Evolutionary conservation across 2,329 filamentous ascomycete species (phyloP), one percentile per base, ranked within the genome.

Genomic region (Colletotrichum trifolii): DNA sequence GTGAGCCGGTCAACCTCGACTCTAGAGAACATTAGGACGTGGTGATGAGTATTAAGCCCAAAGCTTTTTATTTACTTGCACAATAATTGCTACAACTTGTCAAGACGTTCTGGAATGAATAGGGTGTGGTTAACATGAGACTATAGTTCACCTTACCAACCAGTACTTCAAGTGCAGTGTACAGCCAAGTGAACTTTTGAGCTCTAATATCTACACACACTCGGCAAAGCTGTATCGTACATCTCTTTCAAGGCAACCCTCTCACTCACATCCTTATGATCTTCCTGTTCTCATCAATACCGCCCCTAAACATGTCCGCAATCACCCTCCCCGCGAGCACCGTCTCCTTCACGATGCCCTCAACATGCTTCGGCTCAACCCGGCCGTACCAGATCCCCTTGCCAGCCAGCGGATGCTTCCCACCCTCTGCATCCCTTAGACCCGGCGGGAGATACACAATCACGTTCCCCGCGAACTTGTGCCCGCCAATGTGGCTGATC

Each of bases 401-500:
- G 0, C 92, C 91, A 1, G 86, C 87, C 54, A 94, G 76, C 5
- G 86, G 82, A 73, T 92, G 87, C 9, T 70, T 67, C 67, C 77
- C 69, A 5, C 81, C 83, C 4, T 76, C 78, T 36, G 63, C 70
- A 3, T 73, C 75, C 66, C 73, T 80, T 67, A 81, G 64, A 0
- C 72, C 73, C 0, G 89, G 90, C 5, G 93, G 92, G 6, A 96
- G 75, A 72, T 96, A 96, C 1, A 96, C 78, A 52, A 96, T 93
- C 40, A 95, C 86, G 75, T 96, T 96, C 2, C 93, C 93, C 0
- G 93, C 93, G 74, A 90, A 95, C 75, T 94, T 94, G 77, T 96
- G 93, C 0, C 93, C 93, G 1, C 92, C 92, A 57, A 96, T 89
- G 71, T 96, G 93, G 66, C 89, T 93, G 60, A 94, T 91, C 59